phyloP scores from a whole-genome alignment of 208 protist genomes.

The Angomonas deanei region DNA sequence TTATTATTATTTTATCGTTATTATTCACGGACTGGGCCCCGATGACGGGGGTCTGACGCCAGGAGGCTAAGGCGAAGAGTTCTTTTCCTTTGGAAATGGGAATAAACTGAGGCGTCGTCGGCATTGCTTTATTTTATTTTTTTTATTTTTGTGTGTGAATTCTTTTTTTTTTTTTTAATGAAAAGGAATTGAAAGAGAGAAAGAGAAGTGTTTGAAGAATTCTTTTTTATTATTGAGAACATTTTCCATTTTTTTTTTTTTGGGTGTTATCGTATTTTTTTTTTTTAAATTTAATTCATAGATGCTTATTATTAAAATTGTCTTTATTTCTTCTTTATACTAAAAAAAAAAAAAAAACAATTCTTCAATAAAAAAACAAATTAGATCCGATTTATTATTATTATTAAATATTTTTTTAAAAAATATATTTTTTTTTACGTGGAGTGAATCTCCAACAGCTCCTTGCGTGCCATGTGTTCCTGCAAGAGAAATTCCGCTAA shows the following conservation, averaged over 20 bases:
- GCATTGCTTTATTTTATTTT: not conserved
- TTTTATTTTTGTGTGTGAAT: conserved; percentile 11
- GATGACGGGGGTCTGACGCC: not conserved
- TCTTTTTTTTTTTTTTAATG: not conserved
- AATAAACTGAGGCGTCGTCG: not conserved
- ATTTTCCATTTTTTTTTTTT: not conserved
- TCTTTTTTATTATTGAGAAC: not conserved
- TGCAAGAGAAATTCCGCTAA: not conserved
- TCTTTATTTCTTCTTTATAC: not conserved
- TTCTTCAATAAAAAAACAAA: not conserved
- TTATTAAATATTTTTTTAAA: not conserved
- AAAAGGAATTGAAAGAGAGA: conserved; percentile 7
- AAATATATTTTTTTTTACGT: not conserved
- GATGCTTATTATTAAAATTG: not conserved
- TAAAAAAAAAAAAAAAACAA: conserved; percentile 13
- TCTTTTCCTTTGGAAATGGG: not conserved
- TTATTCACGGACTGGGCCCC: not conserved
- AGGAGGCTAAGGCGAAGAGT: not conserved
- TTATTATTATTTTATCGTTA: conserved; percentile 8
- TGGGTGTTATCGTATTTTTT: not conserved
- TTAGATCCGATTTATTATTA: too few relatives aligned
- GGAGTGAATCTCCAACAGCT: not conserved
- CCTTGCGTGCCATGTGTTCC: not conserved
- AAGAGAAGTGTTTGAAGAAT: not conserved
- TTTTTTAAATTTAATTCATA: not conserved